Evolutionary conservation across 805 yeast species (phyloP), one percentile per base, ranked within the genome.

Genomic region (Candida germanica): DNA sequence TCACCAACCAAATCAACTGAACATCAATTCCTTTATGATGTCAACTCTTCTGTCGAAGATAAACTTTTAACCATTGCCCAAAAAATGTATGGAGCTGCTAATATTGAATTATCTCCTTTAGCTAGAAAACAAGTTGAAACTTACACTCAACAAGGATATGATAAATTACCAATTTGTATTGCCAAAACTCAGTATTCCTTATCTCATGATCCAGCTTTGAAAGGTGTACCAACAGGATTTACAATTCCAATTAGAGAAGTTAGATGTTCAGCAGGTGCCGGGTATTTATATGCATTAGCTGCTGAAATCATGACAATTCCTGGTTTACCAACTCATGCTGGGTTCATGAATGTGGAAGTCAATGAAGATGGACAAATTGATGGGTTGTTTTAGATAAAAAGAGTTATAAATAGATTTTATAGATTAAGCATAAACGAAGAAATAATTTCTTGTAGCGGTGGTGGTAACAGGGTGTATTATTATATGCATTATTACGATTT

Each of bases 231-330:
- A 47, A 78, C 83, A 14, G 96, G 95, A 6, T 91, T 89, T 71
- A 84, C 79, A 12, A 85, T 91, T 59, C 98, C 98, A 33, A 87
- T 91, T 51, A 78, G 95, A 60, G 98, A 91, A 51, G 86, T 91
- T 46, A 83, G 95, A 64, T 89, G 91, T 26, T 83, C 95, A 24
- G 86, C 87, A 38, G 98, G 98, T 63, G 98, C 97, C 31, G 97
- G 97, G 7, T 91, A 91, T 65, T 73, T 91, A 57, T 93, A 91
- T 56, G 98, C 98, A 1, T 73, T 91, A 51, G 97, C 97, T 12
- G 97, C 95, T 38, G 95, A 91, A 64, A 91, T 91, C 53, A 88
- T 84, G 82, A 91, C 98, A 18, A 89, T 91, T 51, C 98, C 98
- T 18, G 98, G 98, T 42, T 71, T 91, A 56, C 94, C 97, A 38